Evolutionary conservation across 805 yeast species (phyloP), one percentile per base, ranked within the genome.

Genomic region (Suhomyces kilbournensis): DNA sequence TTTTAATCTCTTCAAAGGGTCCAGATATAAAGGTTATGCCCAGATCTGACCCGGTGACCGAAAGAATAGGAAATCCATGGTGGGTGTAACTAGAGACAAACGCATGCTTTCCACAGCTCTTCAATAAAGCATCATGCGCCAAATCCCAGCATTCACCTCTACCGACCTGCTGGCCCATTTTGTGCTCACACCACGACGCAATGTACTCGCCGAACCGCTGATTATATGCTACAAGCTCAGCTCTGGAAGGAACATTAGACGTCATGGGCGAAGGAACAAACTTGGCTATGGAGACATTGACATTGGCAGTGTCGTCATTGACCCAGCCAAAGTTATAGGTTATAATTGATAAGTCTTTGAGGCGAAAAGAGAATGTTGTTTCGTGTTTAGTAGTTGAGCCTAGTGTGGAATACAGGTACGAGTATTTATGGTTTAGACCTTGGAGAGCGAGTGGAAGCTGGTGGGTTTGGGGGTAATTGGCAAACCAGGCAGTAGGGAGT

Each of bases 141-240:
- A 82, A 71, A 32, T 82, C 82, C 85, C 85, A 82, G 57, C 86
- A 81, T 57, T 82, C 85, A 6, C 86, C 86, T 39, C 74, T 63
- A 2, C 83, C 84, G 9, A 82, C 83, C 47, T 65, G 63, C 46
- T 72, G 68, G 7, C 84, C 84, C 30, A 67, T 56, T 19, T 73
- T 71, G 22, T 71, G 76, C 55, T 79, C 82, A 61, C 78, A 71
- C 86, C 86, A 82, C 26, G 74, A 67, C 3, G 83, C 84, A 9
- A 82, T 72, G 56, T 80, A 75, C 17, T 76, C 79, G n/a, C 84
- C 83, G 59, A 67, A 81, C 47, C 64, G 65, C 20, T 66, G 53
- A 45, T 72, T 67, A 39, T 73, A 74, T 4, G 58, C 62, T 1
- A 68, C 47, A 8, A 82, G 61, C 25, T 67, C 67, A 9, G 58